phyloP scores from a whole-genome alignment of 108 stramenopile genomes.

The Fistulifera pelliculosa region DNA sequence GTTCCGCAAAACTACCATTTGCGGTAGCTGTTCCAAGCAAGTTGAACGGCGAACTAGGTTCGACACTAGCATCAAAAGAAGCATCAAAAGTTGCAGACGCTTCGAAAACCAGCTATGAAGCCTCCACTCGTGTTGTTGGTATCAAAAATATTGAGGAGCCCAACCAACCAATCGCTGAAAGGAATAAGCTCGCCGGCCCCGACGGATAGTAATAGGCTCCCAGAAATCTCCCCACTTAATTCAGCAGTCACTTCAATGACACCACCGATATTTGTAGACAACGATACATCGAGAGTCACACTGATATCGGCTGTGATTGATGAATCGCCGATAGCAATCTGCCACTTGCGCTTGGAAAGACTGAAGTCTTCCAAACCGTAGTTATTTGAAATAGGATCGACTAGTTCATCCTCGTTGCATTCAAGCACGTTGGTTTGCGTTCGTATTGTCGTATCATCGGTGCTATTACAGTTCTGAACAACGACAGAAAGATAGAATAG shows the following conservation, averaged over 20 bases:
- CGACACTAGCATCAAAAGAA: constrained; percentile 12
- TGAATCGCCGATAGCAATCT: constrained; percentile 12
- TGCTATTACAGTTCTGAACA: background rate
- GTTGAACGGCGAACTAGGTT: constrained; percentile 3
- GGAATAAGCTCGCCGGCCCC: constrained; percentile 5
- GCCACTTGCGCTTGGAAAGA: constrained; percentile 13
- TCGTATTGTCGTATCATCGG: background rate
- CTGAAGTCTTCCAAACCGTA: constrained; percentile 12
- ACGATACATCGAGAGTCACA: constrained; percentile 10
- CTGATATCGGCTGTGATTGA: constrained; percentile 11
- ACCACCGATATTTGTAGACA: no score
- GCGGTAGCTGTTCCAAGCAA: background rate
- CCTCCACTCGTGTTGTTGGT: constrained; percentile 1
- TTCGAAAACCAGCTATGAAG: background rate
- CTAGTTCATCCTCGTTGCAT: background rate
- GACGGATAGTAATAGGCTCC: constrained; percentile 3
- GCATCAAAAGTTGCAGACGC: constrained; percentile 22
- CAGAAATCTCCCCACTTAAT: constrained; percentile 6
- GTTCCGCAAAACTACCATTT: constrained; percentile 9
- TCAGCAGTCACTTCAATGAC: constrained; percentile 14
- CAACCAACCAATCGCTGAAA: constrained; percentile 9
- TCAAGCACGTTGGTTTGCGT: background rate
- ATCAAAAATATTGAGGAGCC: constrained; percentile 11
- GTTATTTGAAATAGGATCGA: background rate
- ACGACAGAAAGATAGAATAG: no score